phyloP scores from a whole-genome alignment of 2,329 filamentous ascomycete species.

The Trichoderma polysporum region DNA sequence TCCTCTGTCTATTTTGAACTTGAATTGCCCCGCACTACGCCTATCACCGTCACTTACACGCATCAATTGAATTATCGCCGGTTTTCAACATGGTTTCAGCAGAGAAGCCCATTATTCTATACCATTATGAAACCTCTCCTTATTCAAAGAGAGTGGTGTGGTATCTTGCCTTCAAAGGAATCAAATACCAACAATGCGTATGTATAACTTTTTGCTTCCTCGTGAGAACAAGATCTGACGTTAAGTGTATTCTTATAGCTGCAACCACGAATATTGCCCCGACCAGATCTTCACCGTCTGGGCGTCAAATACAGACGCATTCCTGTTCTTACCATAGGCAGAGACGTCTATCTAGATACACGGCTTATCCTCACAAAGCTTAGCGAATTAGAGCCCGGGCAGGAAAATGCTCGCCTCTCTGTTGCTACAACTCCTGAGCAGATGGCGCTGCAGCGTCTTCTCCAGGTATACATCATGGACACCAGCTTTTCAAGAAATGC shows the following conservation, averaged over 20 bases:
- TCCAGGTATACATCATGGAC: constrained; percentile 56
- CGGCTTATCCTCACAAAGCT: constrained; percentile 65
- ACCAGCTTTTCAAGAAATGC: constrained; percentile 54
- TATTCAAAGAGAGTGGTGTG: constrained; percentile 48
- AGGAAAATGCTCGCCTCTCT: constrained; percentile 36
- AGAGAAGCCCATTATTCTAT: constrained; percentile 7
- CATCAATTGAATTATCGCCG: neutral
- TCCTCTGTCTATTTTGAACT: neutral
- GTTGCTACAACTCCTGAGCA: constrained; percentile 38
- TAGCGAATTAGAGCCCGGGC: constrained; percentile 50
- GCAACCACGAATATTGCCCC: constrained; percentile 64
- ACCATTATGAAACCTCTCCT: constrained; percentile 11
- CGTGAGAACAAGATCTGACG: neutral
- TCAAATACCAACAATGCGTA: constrained; percentile 67
- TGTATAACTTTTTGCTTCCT: constrained; percentile 26
- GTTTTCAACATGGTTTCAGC: neutral
- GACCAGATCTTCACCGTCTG: constrained; percentile 60
- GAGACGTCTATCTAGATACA: constrained; percentile 68
- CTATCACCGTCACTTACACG: neutral
- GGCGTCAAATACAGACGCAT: constrained; percentile 68
- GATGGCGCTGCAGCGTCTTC: constrained; percentile 50
- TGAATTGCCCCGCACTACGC: neutral
- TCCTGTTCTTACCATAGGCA: constrained; percentile 63
- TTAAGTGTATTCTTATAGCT: constrained; percentile 40
- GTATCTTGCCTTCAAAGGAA: constrained; percentile 65